Evolutionary conservation across 495 filamentous ascomycete genomes (phyloP), one percentile per base, ranked within the genome.

Genomic region (Xylaria longipes): DNA sequence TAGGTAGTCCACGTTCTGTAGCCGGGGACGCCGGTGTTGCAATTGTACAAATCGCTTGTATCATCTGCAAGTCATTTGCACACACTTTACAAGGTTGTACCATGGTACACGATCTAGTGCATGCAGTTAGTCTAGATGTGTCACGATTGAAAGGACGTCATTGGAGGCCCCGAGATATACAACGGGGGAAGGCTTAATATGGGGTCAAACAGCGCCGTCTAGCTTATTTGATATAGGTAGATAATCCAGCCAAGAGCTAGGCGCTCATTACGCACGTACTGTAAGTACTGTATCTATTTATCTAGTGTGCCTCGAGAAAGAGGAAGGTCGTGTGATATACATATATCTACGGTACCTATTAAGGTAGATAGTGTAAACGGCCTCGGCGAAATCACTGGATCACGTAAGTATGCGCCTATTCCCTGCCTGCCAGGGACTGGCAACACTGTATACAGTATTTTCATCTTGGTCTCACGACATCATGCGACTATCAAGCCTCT

Each of bases 171-270:
- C 15, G 35, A 17, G 35, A 25, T 41, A 25, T 41, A 37, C n/a
- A 6, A 39, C 12, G 54, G 54, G 5, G 5, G 54, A 29, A 22
- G 56, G 57, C 33, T 60, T 29, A 22, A 37, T 37, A 22, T 17
- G 57, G 57, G 20, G 57, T 22, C 57, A 39, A 35, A 35, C 54
- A 20, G 50, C 50, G 50, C 60, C 22, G 37, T 27, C 60, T 25
- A 27, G 33, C 33, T 20, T 37, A 37, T 8, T n/a, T 37, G 12
- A 39, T 35, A 4, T n/a, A n/a, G n/a, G n/a, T 4, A 60, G 37
- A 43, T 63, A 41, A 63, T 43, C 37, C 29, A 43, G 37, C 14
- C 60, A 41, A 25, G 60, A 43, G 20, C 57, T 58, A 17, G 56
- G 50, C 22, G 9, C 25, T 48, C 17, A 12, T 41, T 41, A 41